A percentile compares a stretch with the other conserved stretches of the same genome.
phyloP scores from a whole-genome alignment of 2,329 filamentous ascomycete genomes.

The Fusarium pseudonygamai region DNA sequence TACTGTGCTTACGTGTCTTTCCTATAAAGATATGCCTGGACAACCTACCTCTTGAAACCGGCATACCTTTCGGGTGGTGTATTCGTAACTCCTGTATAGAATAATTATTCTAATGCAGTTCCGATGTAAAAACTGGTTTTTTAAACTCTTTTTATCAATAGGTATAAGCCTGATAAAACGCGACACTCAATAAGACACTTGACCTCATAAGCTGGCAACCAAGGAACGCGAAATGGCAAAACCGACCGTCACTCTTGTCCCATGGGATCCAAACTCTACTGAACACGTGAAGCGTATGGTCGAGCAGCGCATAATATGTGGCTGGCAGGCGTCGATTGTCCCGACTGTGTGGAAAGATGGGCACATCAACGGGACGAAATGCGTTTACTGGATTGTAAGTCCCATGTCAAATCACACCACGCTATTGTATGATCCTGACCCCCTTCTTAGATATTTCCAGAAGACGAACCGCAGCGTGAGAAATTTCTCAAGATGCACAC shows the following conservation, averaged over 20 bases:
- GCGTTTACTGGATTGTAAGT: neutral
- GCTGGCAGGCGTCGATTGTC: neutral
- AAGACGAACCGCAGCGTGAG: neutral
- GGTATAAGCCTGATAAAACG: no score
- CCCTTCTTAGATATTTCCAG: fast-evolving
- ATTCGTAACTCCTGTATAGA: no score
- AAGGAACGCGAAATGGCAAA: neutral
- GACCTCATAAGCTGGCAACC: no score
- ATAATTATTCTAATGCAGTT: no score
- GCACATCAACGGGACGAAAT: neutral
- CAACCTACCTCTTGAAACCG: no score
- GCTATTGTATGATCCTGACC: fast-evolving
- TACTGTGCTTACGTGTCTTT: neutral
- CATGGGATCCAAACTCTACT: neutral
- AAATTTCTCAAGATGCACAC: neutral
- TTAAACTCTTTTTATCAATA: no score
- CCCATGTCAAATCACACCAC: fast-evolving
- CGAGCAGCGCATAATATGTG: neutral
- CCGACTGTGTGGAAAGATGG: neutral
- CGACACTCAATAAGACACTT: no score
- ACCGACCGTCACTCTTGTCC: neutral
- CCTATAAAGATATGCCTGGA: no score
- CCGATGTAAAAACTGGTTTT: no score
- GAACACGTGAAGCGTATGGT: neutral
- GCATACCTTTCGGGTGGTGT: no score